Conservation (phyloP, 495 filamentous ascomycete genomes). For the Penicillium dipodomyicola region DNA sequence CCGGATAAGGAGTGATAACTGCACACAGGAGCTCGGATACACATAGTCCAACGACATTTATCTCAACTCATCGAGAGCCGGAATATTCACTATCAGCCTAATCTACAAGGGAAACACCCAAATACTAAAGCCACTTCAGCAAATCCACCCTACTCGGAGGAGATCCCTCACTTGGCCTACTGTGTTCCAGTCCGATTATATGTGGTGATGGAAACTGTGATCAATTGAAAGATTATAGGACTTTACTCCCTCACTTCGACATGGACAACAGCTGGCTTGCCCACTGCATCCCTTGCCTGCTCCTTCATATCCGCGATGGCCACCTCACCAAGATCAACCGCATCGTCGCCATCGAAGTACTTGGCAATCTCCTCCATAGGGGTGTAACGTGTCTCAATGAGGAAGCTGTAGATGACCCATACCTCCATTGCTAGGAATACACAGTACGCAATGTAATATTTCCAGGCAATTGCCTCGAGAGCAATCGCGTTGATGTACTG, state of each 20-base stretch:
- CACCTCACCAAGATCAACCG: slow-evolving; percentile 6
- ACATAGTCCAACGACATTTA: too few species aligned
- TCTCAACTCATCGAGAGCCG: too few species aligned
- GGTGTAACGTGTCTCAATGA: slow-evolving; percentile 61
- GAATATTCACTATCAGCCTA: too few species aligned
- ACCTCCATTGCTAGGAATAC: slow-evolving; percentile 59
- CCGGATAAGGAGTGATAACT: too few species aligned
- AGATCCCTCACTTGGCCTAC: too few species aligned
- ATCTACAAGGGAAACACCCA: too few species aligned
- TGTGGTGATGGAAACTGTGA: too few species aligned
- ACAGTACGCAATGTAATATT: slow-evolving; percentile 62
- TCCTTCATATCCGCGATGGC: slow-evolving; percentile 12
- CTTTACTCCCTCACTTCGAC: slow-evolving; percentile 6
- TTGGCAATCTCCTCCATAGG: slow-evolving; percentile 64
- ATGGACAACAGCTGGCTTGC: slow-evolving; percentile 1
- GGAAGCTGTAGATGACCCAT: slow-evolving; percentile 60
- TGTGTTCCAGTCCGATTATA: too few species aligned
- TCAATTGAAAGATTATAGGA: too few species aligned
- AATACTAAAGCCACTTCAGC: too few species aligned
- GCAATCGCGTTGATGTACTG: slow-evolving; percentile 60
- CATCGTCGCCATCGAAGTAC: slow-evolving; percentile 52
- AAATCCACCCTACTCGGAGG: too few species aligned
- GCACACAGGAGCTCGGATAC: too few species aligned
- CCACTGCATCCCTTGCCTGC: slow-evolving; percentile 8
- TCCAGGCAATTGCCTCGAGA: slow-evolving; percentile 55